A percentile compares a stretch with the other conserved stretches of the same genome.
Evolutionary conservation across 345 rosid species (phyloP).

Genomic region (Microthlaspi erraticum): DNA sequence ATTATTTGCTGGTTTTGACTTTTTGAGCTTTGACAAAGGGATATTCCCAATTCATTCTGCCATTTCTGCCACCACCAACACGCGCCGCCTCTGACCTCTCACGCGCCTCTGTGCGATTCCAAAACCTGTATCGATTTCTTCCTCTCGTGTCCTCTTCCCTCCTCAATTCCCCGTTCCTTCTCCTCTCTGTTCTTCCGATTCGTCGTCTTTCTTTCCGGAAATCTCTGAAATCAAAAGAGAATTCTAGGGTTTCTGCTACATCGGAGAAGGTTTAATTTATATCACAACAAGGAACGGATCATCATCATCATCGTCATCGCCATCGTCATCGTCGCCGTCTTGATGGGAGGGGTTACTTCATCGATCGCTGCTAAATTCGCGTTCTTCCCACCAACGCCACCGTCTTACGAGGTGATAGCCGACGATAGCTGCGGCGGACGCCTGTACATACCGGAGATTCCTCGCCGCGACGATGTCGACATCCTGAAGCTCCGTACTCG

Average conservation of each 20-base stretch:
- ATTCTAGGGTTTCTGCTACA: conserved; percentile 5
- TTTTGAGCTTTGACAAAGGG: conserved; percentile 18
- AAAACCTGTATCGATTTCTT: neutral
- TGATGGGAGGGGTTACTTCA: conserved; percentile 96
- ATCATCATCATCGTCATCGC: neutral
- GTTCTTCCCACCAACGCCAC: conserved; percentile 94
- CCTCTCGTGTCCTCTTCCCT: neutral
- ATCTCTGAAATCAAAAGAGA: neutral
- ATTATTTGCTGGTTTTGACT: conserved; percentile 34
- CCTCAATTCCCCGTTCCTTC: neutral
- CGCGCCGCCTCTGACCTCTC: conserved; percentile 36
- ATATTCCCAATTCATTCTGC: conserved; percentile 23
- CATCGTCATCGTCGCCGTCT: neutral
- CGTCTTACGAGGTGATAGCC: conserved; percentile 65
- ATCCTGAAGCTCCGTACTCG: conserved; percentile 78
- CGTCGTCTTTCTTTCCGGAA: neutral
- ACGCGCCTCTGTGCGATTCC: conserved; percentile 36
- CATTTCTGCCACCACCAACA: conserved; percentile 23
- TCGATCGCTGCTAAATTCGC: conserved; percentile 98
- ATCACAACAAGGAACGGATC: too few species aligned
- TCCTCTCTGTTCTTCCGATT: neutral
- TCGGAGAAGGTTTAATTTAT: conserved; percentile 35
- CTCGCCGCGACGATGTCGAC: conserved; percentile 69
- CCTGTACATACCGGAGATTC: conserved; percentile 61
- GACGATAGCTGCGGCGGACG: conserved; percentile 56